Percentiles rank a stretch among this genome's conserved stretches.
These are phyloP conservation scores for Ophiognomonia clavigignenti-juglandacearum DNA, from an alignment of 2,329 filamentous ascomycete species.

Conservation along the genomic window DNA sequence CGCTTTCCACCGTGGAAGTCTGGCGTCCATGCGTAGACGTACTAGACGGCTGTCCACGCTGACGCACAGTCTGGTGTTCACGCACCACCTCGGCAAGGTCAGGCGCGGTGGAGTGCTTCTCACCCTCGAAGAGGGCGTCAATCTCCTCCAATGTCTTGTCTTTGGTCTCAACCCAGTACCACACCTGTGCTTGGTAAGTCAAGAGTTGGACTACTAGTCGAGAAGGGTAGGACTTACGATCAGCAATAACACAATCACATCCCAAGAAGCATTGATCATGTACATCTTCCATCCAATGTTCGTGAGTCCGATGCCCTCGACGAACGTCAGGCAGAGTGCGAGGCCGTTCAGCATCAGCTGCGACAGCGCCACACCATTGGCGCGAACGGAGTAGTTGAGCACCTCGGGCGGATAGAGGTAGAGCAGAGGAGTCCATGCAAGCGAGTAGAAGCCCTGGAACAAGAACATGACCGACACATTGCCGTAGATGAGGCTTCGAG, in stretches of 20 bases:
- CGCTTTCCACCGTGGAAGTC: conserved; percentile 18
- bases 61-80: conserved; percentile 20
- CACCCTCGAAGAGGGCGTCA: conserved; percentile 30
- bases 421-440: conserved; percentile 45
- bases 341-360: conserved; percentile 25
- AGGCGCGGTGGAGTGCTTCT: conserved; percentile 26
- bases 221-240: conserved; percentile 26
- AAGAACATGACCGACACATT: conserved; percentile 45
- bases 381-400: conserved; percentile 43
- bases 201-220: neutral
- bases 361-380: conserved; percentile 38
- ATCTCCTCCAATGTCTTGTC: conserved; percentile 34
- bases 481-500: conserved; percentile 30
- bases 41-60: too few species aligned
- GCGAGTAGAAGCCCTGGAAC: conserved; percentile 45
- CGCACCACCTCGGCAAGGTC: conserved; percentile 23
- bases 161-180: conserved; percentile 34
- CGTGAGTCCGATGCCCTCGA: conserved; percentile 36
- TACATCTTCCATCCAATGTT: conserved; percentile 42
- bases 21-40: too few species aligned
- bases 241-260: conserved; percentile 33
- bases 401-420: conserved; percentile 45
- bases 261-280: conserved; percentile 40
- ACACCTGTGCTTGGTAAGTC: conserved; percentile 16
- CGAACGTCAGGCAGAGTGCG: conserved; percentile 18